Evolutionary conservation across 305 asterid species (phyloP).

Genomic region (Vinca major): DNA sequence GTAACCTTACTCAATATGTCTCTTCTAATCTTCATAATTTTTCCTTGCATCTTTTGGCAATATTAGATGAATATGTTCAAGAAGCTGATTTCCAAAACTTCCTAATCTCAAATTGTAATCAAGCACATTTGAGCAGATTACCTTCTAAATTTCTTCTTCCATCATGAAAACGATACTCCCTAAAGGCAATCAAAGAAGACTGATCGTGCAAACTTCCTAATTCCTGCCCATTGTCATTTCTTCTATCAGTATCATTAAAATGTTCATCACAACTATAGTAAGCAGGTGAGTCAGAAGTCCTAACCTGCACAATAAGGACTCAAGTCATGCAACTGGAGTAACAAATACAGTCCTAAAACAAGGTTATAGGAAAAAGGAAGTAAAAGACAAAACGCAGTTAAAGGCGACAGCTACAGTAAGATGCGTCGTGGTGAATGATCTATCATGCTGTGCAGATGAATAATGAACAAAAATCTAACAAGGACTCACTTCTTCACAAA

Average conservation of each 20-base stretch:
- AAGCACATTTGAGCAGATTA: constrained; percentile 15
- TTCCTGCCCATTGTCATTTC: constrained; percentile 27
- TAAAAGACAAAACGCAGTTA: neutral
- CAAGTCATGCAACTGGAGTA: constrained; percentile 3
- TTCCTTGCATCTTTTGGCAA: neutral
- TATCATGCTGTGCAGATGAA: neutral
- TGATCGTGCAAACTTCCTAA: constrained; percentile 22
- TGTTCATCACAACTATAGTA: constrained; percentile 64
- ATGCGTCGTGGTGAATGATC: too few relatives aligned
- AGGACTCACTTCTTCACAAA: constrained; percentile 60
- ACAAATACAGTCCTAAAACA: neutral
- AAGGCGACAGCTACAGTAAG: neutral
- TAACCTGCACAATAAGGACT: constrained; percentile 37
- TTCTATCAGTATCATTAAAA: constrained; percentile 34
- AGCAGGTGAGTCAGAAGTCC: constrained; percentile 44
- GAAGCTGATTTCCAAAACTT: neutral
- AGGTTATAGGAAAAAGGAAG: neutral
- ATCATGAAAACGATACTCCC: constrained; percentile 18
- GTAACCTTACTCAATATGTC: neutral
- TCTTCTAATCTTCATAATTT: neutral
- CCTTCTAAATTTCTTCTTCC: constrained; percentile 38
- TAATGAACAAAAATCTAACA: neutral
- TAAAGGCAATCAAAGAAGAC: constrained; percentile 20
- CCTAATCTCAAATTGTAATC: neutral
- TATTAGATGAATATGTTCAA: neutral